Evolutionary conservation across 306 rosid species (phyloP).

Genomic region (Ceratonia siliqua): DNA sequence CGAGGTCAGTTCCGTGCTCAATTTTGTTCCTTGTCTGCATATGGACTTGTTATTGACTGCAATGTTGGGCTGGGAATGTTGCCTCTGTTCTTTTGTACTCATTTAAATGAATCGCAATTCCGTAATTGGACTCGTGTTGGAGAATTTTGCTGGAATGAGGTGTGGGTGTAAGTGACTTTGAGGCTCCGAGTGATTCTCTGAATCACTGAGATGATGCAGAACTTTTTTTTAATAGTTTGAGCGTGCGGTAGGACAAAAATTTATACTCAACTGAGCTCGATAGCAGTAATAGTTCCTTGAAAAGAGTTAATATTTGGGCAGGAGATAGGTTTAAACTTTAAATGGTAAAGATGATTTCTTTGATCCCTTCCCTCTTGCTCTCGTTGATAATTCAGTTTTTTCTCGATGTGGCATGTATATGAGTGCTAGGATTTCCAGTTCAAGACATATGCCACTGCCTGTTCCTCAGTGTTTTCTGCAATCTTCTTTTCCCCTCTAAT

Average conservation of each 20-base stretch:
- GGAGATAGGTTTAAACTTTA: slow-evolving; percentile 2
- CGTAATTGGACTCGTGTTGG: background rate
- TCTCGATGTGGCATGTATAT: slow-evolving; percentile 1
- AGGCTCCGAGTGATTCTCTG: background rate
- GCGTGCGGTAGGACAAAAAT: slow-evolving; percentile 1
- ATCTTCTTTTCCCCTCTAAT: slow-evolving; percentile 12
- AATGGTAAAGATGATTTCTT: background rate
- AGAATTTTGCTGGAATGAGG: slow-evolving; percentile 4
- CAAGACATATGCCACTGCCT: background rate
- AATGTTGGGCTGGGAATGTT: slow-evolving; percentile 16
- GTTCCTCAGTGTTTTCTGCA: background rate
- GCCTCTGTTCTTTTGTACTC: background rate
- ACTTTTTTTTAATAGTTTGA: background rate
- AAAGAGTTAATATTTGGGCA: background rate
- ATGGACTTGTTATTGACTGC: background rate
- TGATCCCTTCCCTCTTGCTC: background rate
- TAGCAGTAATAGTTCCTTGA: background rate
- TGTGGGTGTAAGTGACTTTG: background rate
- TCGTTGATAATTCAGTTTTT: background rate
- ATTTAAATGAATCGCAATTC: background rate
- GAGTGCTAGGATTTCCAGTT: background rate
- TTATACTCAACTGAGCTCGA: slow-evolving; percentile 3
- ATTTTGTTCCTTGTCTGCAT: background rate
- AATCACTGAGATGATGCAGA: background rate
- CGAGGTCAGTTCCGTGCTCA: slow-evolving; percentile 52